Base-by-base conservation (phyloP, 805 yeast species). In the Metschnikowia gruessii region DNA sequence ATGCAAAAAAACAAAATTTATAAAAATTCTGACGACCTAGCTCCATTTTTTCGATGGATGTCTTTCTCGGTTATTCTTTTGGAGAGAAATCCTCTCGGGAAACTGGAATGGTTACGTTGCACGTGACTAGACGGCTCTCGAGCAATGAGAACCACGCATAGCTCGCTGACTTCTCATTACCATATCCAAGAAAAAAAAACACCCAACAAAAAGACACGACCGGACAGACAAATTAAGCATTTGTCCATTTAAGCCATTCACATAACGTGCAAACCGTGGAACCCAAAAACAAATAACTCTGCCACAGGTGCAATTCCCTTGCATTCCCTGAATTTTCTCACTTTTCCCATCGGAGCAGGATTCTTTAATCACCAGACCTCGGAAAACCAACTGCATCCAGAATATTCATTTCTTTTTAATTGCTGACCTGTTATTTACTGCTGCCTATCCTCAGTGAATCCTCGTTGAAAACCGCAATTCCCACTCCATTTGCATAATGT, bases 41-140 rank as follows among this genome's bases (percentile, higher is more conserved):
- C 12, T 6, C 9, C 12, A 26, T 26, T 10, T 26, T 6, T 7
- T 26, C 28, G 12, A 26, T 21, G 28, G 12, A 21, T 5, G 24
- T 21, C 24, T 4, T 6, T 11, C 28, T 10, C 3, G 33, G 17
- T 13, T n/a, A 3, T 34, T 13, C 8, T 34, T 4, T 16, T 34
- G 15, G 22, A 16, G n/a, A 17, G 4, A 12, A 13, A 10, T 18
- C n/a, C 21, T 18, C 17, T 31, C 9, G 26, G 15, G 30, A 22
- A 21, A 9, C 18, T 18, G 21, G 10, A 18, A n/a, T 15, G 4
- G 22, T 2, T 18, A 12, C 15, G 22, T 11, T 29, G 29, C 48
- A 48, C 51, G 48, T 48, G 45, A 43, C 43, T 42, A 11, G 13
- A 30, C 21, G 37, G 22, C 35, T 18, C 3, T 12, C 28, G 31